Evolutionary conservation across 176 grass and related monocot species (phyloP), one percentile per base, ranked within the genome.

Genomic region (Raddia distichophylla): DNA sequence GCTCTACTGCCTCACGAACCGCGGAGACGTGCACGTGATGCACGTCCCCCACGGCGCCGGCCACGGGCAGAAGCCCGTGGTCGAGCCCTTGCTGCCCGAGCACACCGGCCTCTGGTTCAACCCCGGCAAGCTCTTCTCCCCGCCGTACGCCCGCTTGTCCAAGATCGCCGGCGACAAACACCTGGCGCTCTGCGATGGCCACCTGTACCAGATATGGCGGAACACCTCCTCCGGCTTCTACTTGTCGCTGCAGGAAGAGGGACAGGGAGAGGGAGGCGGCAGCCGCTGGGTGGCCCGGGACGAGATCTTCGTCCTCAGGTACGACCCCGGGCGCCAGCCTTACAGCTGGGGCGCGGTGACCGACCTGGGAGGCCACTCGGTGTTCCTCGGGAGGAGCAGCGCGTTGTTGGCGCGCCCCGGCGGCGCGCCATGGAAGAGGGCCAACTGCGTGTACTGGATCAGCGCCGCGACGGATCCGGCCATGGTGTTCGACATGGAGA

Each of bases 371-470:
- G 63, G 66, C 27, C 34, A 3, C 43, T 67, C 64, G 0, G 27
- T 84, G 2, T 58, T 69, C 64, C 10, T 69, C 64, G 53, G 73
- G 22, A 60, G 13, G 54, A 84, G 5, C 64, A 47, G 22, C 43
- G 54, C 64, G 7, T 43, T 47, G 27, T 64, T 64, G 52, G 63
- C 68, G 27, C 82, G 27, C 27, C n/a, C 46, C 6, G 56, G 0
- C 1, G 83, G 10, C 11, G 10, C 47, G 0, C 40, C 62, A 0
- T 9, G 75, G 75, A 5, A 72, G 6, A 33, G n/a, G 5, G 10
- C 32, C 3, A 85, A 77, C 32, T 85, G 34, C 20, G 33, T 79
- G 9, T 85, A 77, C 64, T 84, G 47, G 64, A 69, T 77, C 15
- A 70, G 64, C n/a, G 42, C 8, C 0, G 9, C 10, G 58, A 12